Percentiles rank a stretch among this genome's conserved stretches.
Conservation (phyloP, 139 green algal genomes). For the Medakamo hakoo region DNA sequence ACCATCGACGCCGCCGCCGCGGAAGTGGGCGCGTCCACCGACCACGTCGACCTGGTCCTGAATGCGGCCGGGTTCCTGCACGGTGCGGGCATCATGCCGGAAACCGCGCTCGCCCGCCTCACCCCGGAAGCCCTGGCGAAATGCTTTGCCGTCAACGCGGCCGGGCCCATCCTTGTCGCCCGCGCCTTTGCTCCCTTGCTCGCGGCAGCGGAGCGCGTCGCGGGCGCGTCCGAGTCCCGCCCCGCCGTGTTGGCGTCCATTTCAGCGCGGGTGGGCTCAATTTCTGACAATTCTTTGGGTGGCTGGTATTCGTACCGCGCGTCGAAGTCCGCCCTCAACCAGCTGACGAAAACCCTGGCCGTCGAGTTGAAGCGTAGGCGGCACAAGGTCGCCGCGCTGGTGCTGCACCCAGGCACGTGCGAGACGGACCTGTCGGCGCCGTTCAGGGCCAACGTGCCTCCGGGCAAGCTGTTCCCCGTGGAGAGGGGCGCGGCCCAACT, state of each 20-base stretch:
- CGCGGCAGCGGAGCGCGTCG: conserved; percentile 8
- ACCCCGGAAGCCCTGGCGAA: conserved; percentile 22
- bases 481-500: conserved; percentile 43
- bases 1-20: conserved; percentile 31
- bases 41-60: conserved; percentile 46
- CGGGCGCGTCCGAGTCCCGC: conserved; percentile 11
- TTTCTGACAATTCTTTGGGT: conserved; percentile 53
- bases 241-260: conserved; percentile 55
- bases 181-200: conserved; percentile 38
- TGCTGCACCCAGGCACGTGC: conserved; percentile 67
- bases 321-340: conserved; percentile 66
- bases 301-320: conserved; percentile 73
- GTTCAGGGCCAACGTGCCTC: conserved; percentile 53
- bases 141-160: conserved; percentile 46
- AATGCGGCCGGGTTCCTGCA: conserved; percentile 50
- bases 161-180: conserved; percentile 53
- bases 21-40: conserved; percentile 10
- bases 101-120: conserved; percentile 46
- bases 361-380: conserved; percentile 47
- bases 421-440: conserved; percentile 59
- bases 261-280: conserved; percentile 50
- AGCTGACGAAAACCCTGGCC: conserved; percentile 50
- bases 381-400: conserved; percentile 30
- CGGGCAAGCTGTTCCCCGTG: conserved; percentile 57
- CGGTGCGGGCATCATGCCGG: conserved; percentile 20